These are phyloP conservation scores for Musa schizocarpa DNA, from an alignment of 176 grass and related monocot species.

Conservation along the genomic window DNA sequence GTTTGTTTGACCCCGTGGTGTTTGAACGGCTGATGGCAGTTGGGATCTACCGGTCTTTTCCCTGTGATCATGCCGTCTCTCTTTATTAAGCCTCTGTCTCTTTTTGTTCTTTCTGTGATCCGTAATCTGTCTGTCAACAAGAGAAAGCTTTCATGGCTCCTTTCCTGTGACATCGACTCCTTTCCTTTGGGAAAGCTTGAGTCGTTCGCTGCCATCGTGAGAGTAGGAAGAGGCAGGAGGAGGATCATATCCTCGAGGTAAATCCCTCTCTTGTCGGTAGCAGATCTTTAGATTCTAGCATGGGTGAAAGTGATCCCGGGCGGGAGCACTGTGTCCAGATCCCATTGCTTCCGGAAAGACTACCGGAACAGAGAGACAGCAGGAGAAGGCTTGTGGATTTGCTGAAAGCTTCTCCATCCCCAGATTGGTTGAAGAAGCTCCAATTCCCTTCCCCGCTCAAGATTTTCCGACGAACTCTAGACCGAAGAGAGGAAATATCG, in stretches of 20 bases:
- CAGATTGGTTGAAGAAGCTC: slow-evolving; percentile 41
- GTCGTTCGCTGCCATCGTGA: not conserved
- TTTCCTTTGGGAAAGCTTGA: too few relatives aligned
- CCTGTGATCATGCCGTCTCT: too few relatives aligned
- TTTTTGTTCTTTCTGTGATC: too few relatives aligned
- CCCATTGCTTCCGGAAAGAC: slow-evolving; percentile 23
- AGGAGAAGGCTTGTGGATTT: slow-evolving; percentile 41
- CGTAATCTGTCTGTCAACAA: too few relatives aligned
- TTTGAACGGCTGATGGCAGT: not conserved
- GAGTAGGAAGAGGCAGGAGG: not conserved
- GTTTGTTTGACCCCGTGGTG: not conserved
- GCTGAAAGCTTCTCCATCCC: slow-evolving; percentile 41
- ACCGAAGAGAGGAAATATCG: slow-evolving; percentile 16
- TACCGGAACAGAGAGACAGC: not conserved
- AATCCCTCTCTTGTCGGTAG: too few relatives aligned
- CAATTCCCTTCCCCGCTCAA: slow-evolving; percentile 24
- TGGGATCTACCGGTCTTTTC: not conserved
- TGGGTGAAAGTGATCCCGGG: slow-evolving; percentile 23
- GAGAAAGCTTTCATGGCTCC: too few relatives aligned
- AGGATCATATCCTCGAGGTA: not conserved
- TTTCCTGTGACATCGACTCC: too few relatives aligned
- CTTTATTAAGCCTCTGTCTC: too few relatives aligned
- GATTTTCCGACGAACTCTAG: slow-evolving; percentile 17
- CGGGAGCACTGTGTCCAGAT: slow-evolving; percentile 31
- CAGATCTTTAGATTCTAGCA: not conserved